Percentiles rank a stretch among this genome's conserved stretches.
phyloP scores from a whole-genome alignment of 2,329 filamentous ascomycete species.

The Pseudocercospora crystallina region DNA sequence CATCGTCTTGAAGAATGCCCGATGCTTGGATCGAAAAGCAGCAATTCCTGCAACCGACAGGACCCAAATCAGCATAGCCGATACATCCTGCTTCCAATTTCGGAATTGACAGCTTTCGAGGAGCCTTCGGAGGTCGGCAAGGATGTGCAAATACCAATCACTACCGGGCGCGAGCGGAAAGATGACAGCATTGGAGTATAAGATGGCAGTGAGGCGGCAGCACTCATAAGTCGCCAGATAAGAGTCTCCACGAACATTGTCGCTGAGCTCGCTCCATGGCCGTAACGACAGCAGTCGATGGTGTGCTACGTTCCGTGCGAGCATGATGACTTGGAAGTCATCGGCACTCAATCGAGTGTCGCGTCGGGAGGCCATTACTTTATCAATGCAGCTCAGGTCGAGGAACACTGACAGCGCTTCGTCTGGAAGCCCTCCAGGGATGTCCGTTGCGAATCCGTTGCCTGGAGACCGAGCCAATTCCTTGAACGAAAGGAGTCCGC shows the following conservation, averaged over 20 bases:
- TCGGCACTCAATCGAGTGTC: neutral
- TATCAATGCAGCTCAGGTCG: no score
- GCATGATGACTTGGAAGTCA: slow-evolving; percentile 8
- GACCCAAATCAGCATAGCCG: slow-evolving; percentile 8
- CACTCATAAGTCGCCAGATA: slow-evolving; percentile 1
- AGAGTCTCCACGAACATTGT: neutral
- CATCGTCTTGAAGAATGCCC: slow-evolving; percentile 7
- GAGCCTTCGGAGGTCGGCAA: slow-evolving; percentile 3
- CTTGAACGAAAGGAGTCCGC: no score
- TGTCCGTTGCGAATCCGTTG: no score
- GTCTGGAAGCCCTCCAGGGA: no score
- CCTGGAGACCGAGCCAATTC: no score
- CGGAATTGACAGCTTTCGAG: neutral
- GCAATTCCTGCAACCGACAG: slow-evolving; percentile 9
- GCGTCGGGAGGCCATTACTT: no score
- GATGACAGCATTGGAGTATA: slow-evolving; percentile 16
- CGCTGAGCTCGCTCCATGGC: neutral
- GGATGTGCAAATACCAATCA: slow-evolving; percentile 11
- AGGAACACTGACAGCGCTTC: no score
- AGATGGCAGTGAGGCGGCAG: slow-evolving; percentile 5
- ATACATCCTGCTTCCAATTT: neutral
- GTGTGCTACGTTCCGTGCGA: slow-evolving; percentile 3
- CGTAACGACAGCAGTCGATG: slow-evolving; percentile 12
- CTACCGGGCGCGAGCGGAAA: slow-evolving; percentile 10
- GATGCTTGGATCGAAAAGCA: slow-evolving; percentile 14